Conservation (phyloP, 139 green algal genomes). For the Chlorella sp. region DNA sequence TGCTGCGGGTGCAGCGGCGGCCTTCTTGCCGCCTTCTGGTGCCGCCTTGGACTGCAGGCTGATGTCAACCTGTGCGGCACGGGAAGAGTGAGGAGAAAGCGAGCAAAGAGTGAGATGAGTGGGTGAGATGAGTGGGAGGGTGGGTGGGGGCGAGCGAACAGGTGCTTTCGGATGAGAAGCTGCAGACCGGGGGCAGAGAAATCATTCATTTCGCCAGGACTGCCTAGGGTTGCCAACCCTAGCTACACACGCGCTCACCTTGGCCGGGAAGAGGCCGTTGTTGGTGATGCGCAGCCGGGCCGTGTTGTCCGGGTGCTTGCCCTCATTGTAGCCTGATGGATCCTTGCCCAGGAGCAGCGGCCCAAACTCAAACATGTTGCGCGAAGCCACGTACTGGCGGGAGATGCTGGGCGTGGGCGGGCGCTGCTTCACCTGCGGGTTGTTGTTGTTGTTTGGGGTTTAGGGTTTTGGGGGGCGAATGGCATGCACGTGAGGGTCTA, state of each 20-base stretch:
- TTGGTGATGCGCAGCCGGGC: constrained; percentile 71
- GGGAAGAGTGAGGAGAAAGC: no score
- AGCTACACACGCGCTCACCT: no score
- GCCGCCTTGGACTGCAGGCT: constrained; percentile 20
- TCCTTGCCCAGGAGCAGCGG: constrained; percentile 56
- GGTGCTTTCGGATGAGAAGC: no score
- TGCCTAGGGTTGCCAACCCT: no score
- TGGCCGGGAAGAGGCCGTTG: constrained; percentile 55
- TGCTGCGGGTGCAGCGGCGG: neutral
- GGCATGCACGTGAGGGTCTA: no score
- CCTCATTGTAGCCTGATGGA: constrained; percentile 27
- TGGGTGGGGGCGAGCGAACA: no score
- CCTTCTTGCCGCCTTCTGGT: constrained; percentile 10
- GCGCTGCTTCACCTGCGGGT: constrained; percentile 35
- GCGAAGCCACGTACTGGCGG: constrained; percentile 57
- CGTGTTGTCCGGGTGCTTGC: constrained; percentile 47
- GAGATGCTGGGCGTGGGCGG: constrained; percentile 41
- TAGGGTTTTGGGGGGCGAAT: no score
- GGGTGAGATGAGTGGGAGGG: no score
- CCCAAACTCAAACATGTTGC: constrained; percentile 70
- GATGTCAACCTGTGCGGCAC: neutral
- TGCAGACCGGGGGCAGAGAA: constrained; percentile 57
- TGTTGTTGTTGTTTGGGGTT: no score
- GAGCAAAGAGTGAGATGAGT: no score
- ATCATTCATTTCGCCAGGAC: constrained; percentile 45